A percentile compares a stretch with the other conserved stretches of the same genome.
Conservation (phyloP, 306 rosid species). For the Dryas octopetala region DNA sequence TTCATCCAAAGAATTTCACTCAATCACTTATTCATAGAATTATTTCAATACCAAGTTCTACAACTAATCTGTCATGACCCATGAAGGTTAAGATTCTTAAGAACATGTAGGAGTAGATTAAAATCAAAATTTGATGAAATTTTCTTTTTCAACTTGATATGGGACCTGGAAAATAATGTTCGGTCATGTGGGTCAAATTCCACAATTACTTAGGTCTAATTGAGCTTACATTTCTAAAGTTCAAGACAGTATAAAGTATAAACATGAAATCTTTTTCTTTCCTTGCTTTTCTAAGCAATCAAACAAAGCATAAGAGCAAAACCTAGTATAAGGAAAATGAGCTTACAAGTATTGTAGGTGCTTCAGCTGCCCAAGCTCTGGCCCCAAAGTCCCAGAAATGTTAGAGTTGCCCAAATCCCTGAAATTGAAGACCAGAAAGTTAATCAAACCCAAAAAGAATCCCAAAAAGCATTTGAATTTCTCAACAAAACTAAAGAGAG, state of each 20-base stretch:
- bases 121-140: background rate
- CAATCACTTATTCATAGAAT: background rate
- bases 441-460: background rate
- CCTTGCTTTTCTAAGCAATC: conserved; percentile 9
- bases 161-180: too few relatives aligned
- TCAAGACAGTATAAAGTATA: conserved; percentile 4
- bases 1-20: conserved; percentile 22
- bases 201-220: background rate
- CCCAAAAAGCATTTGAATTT: background rate
- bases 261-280: background rate
- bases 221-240: background rate
- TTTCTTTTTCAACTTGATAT: background rate
- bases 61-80: too few relatives aligned
- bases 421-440: conserved; percentile 37
- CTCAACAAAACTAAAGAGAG: background rate
- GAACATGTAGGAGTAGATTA: background rate
- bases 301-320: background rate
- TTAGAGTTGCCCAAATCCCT: conserved; percentile 94
- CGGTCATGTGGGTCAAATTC: background rate
- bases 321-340: background rate
- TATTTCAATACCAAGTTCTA: background rate
- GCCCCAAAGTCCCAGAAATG: conserved; percentile 82
- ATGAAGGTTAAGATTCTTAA: too few relatives aligned
- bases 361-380: conserved; percentile 77
- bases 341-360: conserved; percentile 81